Conservation (phyloP, 805 yeast species). For the Schizosaccharomyces cryophilus region DNA sequence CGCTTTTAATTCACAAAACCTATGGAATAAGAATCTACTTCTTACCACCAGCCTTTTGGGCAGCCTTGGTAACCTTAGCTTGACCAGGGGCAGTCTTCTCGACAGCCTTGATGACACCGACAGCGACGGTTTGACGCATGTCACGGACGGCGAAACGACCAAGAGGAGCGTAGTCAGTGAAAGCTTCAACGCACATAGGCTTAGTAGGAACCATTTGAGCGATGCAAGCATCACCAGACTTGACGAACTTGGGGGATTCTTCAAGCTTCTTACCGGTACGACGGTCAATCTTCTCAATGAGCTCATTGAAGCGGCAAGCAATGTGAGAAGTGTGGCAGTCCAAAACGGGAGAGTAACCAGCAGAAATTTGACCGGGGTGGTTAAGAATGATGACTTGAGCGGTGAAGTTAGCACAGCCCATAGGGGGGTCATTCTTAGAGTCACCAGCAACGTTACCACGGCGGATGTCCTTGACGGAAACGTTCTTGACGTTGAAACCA, state of each 20-base stretch:
- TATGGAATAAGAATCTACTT: neutral
- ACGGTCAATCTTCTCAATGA: slow-evolving; percentile 68
- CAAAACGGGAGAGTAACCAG: slow-evolving; percentile 78
- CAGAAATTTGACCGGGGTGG: slow-evolving; percentile 79
- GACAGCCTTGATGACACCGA: slow-evolving; percentile 93
- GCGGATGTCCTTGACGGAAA: slow-evolving; percentile 68
- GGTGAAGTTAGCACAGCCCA: slow-evolving; percentile 54
- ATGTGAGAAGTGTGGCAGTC: slow-evolving; percentile 88
- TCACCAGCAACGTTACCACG: slow-evolving; percentile 87
- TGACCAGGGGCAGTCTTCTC: slow-evolving; percentile 63
- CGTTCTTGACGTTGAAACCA: slow-evolving; percentile 78
- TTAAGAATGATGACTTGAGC: slow-evolving; percentile 71
- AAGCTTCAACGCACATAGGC: slow-evolving; percentile 89
- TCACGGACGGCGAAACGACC: slow-evolving; percentile 98
- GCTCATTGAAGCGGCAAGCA: slow-evolving; percentile 67
- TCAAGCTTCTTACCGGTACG: slow-evolving; percentile 79
- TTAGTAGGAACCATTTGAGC: slow-evolving; percentile 71
- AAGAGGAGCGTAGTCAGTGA: slow-evolving; percentile 84
- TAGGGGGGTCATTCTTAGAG: slow-evolving; percentile 73
- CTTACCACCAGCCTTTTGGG: slow-evolving; percentile 33
- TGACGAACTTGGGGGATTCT: slow-evolving; percentile 77
- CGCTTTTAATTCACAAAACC: no score
- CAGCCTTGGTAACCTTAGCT: slow-evolving; percentile 94
- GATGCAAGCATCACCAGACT: slow-evolving; percentile 90
- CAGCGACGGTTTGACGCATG: slow-evolving; percentile 99